Percentiles rank a stretch among this genome's conserved stretches.
Evolutionary conservation across 164 flowering plant species (phyloP).

Genomic region (Vitis labrusca): DNA sequence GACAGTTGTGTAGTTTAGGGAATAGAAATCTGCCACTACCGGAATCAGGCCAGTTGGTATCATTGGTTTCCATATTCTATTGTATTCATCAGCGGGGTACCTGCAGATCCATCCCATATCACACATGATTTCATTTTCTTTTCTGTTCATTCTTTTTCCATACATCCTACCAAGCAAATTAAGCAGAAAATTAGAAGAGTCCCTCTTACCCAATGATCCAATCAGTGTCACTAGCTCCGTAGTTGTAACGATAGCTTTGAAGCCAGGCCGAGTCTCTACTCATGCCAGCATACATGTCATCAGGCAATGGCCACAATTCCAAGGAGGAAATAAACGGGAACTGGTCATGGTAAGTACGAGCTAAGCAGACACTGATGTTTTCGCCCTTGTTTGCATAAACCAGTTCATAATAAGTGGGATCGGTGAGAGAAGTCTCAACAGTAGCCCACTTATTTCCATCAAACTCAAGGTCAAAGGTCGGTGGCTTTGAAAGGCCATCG

Average conservation of each 20-base stretch:
- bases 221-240: constrained; percentile 6
- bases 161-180: not conserved
- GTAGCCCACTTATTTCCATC: constrained; percentile 23
- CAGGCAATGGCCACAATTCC: constrained; percentile 4
- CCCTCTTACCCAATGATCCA: not conserved
- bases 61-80: constrained; percentile 17
- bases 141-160: no score
- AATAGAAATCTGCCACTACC: not conserved
- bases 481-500: constrained; percentile 15
- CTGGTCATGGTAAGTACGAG: constrained; percentile 1
- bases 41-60: not conserved
- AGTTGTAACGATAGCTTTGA: constrained; percentile 8
- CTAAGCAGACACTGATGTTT: constrained; percentile 9
- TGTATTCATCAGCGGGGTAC: constrained; percentile 17
- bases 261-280: constrained; percentile 12
- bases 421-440: not conserved
- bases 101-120: constrained; percentile 8
- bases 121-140: no score
- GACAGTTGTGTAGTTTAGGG: not conserved
- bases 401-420: constrained; percentile 7
- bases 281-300: constrained; percentile 11
- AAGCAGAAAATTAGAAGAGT: not conserved
- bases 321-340: constrained; percentile 22
- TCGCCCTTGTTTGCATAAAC: constrained; percentile 3
- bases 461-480: constrained; percentile 22